Base-by-base conservation (phyloP, 1,139 yeast genomes). In the Zhuliangozyma blackwelliae region DNA sequence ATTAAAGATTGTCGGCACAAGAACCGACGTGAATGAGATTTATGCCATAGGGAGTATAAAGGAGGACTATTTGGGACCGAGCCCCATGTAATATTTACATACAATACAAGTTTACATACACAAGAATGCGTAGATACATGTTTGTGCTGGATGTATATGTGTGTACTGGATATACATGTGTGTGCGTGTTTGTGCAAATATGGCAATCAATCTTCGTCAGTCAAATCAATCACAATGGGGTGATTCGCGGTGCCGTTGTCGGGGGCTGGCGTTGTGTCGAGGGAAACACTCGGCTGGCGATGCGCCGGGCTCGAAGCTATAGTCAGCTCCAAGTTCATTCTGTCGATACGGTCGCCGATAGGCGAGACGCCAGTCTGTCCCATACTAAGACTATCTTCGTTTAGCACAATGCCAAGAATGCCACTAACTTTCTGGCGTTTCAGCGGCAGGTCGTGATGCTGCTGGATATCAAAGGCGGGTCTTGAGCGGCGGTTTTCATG, bases 11-110 rank as follows among this genome's bases (percentile, higher is more conserved):
- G 97, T 92, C 38, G 98, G 98, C 63, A 94, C 97, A 29, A 78
- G 97, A 59, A 88, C 97, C 16, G 98, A 94, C 63, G 98, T 94
- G 12, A 94, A 95, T 54, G 94, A 94, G 52, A 90, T 92, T 59
- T 88, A 87, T 59, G 98, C 97, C 37, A 92, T 92, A 58, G 98
- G 98, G 40, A 86, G 95, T 63, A 92, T 92, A 55, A 92, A 92
- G 63, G 98, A 92, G 65, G 98, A 92, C 68, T 90, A 88, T 59
- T 73, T 90, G 61, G 97, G 97, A 39, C 95, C 95, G 39, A 67
- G 72, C 56, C 76, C 76, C 25, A 56, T 68, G 64, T 69, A 52
- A 53, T 16, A 16, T 16, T 16, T 16, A 16, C 16, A 16, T 16
- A 16, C 16, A 16, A 16, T 16, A 16, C 16, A 16, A 16, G 16